These are phyloP conservation scores for Centaurea solstitialis DNA, from an alignment of 129 eudicot species.

Conservation along the genomic window DNA sequence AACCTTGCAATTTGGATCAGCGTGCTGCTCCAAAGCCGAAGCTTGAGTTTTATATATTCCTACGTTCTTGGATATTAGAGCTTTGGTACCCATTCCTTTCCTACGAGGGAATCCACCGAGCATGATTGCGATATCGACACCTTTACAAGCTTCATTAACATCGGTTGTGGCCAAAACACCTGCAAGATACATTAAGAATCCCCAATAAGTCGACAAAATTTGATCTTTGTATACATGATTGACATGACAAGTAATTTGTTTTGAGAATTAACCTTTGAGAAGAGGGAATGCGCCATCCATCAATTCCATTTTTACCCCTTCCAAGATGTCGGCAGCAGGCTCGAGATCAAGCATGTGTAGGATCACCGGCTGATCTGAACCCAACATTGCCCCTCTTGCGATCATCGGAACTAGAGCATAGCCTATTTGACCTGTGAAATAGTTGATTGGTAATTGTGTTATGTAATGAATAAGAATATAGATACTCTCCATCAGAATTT, in stretches of 20 bases:
- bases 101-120: slow-evolving; percentile 80
- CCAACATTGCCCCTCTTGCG: slow-evolving; percentile 87
- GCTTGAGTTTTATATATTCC: slow-evolving; percentile 86
- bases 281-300: slow-evolving; percentile 93
- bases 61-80: slow-evolving; percentile 67
- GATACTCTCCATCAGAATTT: neutral
- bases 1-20: slow-evolving; percentile 74
- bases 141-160: slow-evolving; percentile 69
- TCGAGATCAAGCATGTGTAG: slow-evolving; percentile 90
- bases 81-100: slow-evolving; percentile 71
- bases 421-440: slow-evolving; percentile 77
- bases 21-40: slow-evolving; percentile 74
- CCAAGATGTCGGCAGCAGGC: slow-evolving; percentile 75
- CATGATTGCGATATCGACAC: slow-evolving; percentile 75
- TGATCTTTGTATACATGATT: neutral
- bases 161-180: slow-evolving; percentile 80
- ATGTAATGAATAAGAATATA: slow-evolving; percentile 6
- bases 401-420: slow-evolving; percentile 97
- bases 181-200: slow-evolving; percentile 16
- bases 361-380: slow-evolving; percentile 81
- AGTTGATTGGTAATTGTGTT: neutral
- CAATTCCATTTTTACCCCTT: slow-evolving; percentile 91
- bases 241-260: neutral
- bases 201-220: neutral
- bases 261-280: slow-evolving; percentile 60